Conservation (phyloP, 1,284 basidiomycete genomes). For the Tilletiopsis washingtonensis region DNA sequence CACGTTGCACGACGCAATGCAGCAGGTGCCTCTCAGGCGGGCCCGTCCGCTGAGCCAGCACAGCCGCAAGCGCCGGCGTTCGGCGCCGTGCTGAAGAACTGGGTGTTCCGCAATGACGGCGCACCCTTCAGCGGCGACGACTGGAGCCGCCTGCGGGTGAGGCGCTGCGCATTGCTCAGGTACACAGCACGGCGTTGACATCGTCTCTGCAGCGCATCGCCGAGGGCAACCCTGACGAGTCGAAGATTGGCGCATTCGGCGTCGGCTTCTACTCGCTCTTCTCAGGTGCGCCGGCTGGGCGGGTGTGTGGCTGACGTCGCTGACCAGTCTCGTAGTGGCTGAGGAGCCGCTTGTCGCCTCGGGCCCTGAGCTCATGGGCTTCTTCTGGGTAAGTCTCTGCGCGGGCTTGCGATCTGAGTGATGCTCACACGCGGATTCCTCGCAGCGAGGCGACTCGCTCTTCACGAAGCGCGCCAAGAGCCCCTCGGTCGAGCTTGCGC, state of each 20-base stretch:
- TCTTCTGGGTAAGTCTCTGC: too few species aligned
- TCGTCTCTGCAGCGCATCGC: conserved; percentile 38
- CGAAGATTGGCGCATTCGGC: conserved; percentile 52
- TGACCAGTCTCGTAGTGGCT: too few species aligned
- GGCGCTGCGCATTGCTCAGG: background rate
- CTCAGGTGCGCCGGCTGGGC: too few species aligned
- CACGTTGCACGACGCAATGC: background rate
- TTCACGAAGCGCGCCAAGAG: conserved; percentile 28
- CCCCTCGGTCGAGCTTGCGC: conserved; percentile 15
- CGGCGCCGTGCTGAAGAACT: conserved; percentile 47
- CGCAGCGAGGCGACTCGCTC: conserved; percentile 54
- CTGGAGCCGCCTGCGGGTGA: conserved; percentile 43
- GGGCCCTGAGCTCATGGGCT: conserved; percentile 76
- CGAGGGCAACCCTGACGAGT: conserved; percentile 54
- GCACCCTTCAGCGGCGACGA: conserved; percentile 41
- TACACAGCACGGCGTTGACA: background rate
- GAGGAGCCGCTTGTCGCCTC: conserved; percentile 89
- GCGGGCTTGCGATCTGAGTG: too few species aligned
- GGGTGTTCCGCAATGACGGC: conserved; percentile 75
- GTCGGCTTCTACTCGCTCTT: conserved; percentile 55
- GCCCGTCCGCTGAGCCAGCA: conserved; percentile 4
- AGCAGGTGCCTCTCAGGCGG: background rate
- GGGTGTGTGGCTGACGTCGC: too few species aligned
- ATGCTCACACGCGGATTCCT: too few species aligned
- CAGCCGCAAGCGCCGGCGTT: conserved; percentile 43